phyloP scores from a whole-genome alignment of 2,329 filamentous ascomycete genomes.

The Berkeleyomyces rouxiae region DNA sequence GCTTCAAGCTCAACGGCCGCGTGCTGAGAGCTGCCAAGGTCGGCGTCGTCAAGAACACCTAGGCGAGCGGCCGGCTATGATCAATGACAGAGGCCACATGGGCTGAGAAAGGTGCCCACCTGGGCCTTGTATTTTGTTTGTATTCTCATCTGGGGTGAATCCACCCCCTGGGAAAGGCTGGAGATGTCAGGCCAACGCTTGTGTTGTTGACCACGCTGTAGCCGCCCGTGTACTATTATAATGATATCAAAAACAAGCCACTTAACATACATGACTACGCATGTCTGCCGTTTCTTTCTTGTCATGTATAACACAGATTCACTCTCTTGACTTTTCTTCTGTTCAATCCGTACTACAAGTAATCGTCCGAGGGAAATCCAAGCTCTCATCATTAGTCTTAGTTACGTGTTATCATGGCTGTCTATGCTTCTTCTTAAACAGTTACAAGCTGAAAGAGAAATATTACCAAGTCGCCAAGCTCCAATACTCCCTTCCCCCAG shows the following conservation, averaged over 20 bases:
- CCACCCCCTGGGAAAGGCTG: background rate
- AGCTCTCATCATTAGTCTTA: background rate
- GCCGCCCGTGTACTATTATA: slow-evolving; percentile 14
- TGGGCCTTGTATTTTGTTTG: background rate
- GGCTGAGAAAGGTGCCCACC: too few relatives aligned
- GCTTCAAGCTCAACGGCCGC: slow-evolving; percentile 83
- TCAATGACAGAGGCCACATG: background rate
- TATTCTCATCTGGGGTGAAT: background rate
- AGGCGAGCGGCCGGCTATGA: slow-evolving; percentile 15
- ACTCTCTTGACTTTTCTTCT: background rate
- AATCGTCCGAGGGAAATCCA: background rate
- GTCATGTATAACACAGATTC: background rate
- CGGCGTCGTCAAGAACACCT: slow-evolving; percentile 76
- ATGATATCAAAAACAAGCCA: slow-evolving; percentile 5
- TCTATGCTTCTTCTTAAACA: too few relatives aligned
- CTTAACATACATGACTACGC: background rate
- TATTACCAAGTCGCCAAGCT: too few relatives aligned
- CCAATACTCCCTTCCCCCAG: too few relatives aligned
- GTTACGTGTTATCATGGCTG: too few relatives aligned
- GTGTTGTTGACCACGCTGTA: background rate
- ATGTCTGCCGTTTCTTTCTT: background rate
- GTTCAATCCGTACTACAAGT: background rate
- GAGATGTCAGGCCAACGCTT: background rate
- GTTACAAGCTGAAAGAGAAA: too few relatives aligned
- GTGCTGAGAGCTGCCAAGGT: slow-evolving; percentile 87